A percentile compares a stretch with the other conserved stretches of the same genome.
Evolutionary conservation across 805 yeast species (phyloP).

Genomic region (Millerozyma acaciae): DNA sequence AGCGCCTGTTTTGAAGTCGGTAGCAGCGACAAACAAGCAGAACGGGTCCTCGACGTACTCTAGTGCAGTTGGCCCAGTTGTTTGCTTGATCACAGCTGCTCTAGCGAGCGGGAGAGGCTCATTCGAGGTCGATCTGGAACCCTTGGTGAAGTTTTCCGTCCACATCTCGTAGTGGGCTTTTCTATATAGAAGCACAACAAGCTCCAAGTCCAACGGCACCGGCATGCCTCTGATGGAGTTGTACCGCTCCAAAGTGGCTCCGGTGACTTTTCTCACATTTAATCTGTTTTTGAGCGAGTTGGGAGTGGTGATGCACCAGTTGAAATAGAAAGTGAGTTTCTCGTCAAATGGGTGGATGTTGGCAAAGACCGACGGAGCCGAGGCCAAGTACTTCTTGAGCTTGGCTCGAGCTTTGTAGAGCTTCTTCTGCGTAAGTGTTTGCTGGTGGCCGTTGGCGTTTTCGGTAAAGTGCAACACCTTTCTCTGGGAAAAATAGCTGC

Average conservation of each 20-base stretch:
- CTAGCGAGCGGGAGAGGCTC: not conserved
- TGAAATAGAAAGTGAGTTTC: not conserved
- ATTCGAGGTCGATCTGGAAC: slow-evolving; percentile 2
- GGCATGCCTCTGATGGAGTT: not conserved
- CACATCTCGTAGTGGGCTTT: no score
- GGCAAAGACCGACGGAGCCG: slow-evolving; percentile 3
- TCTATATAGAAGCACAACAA: not conserved
- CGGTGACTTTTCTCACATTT: not conserved
- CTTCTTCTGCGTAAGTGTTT: no score
- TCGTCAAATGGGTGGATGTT: slow-evolving; percentile 1
- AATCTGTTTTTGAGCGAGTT: not conserved
- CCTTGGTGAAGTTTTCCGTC: slow-evolving; percentile 12
- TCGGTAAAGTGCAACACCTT: no score
- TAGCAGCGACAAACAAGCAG: no score
- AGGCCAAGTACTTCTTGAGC: slow-evolving; percentile 5
- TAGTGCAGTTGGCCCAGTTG: no score
- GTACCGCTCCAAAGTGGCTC: not conserved
- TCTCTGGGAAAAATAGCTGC: no score
- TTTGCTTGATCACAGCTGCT: not conserved
- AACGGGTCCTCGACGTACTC: no score
- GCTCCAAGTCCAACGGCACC: not conserved
- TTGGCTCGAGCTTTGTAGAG: no score
- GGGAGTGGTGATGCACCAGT: not conserved
- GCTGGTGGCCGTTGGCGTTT: no score
- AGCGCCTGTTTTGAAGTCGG: no score